These are phyloP conservation scores for Anthracocystis panici-leucophaei DNA, from an alignment of 1,284 basidiomycete genomes.

Conservation along the genomic window DNA sequence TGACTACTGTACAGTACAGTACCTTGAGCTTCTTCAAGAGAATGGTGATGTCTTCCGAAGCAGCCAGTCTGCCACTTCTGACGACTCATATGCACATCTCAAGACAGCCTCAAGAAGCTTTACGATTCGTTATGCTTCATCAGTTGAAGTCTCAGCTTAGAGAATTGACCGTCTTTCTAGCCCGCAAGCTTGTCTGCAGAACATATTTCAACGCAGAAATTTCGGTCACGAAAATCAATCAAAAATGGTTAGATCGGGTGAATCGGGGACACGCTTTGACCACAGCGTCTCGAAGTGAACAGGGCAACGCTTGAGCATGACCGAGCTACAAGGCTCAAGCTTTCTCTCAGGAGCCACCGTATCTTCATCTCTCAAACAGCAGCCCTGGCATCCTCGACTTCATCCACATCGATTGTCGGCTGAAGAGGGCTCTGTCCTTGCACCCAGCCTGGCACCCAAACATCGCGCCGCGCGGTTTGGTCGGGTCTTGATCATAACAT, in stretches of 20 bases:
- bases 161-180: too few relatives aligned
- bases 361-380: constrained; percentile 5
- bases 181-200: too few relatives aligned
- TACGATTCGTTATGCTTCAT: too few relatives aligned
- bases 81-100: too few relatives aligned
- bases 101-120: too few relatives aligned
- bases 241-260: too few relatives aligned
- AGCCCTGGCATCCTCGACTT: neutral
- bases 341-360: neutral
- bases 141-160: too few relatives aligned
- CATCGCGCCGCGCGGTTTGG: constrained; percentile 5
- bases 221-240: too few relatives aligned
- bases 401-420: neutral
- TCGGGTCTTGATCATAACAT: constrained; percentile 12
- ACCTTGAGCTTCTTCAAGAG: neutral
- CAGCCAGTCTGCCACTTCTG: too few relatives aligned
- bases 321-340: too few relatives aligned
- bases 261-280: constrained; percentile 5
- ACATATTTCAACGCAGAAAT: too few relatives aligned
- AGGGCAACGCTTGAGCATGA: neutral
- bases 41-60: neutral
- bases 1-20: too few relatives aligned
- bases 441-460: constrained; percentile 4
- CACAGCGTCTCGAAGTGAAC: neutral
- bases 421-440: neutral